Evolutionary conservation across 1,284 basidiomycete genomes (phyloP).

Genomic region (Trichosporon faecale): DNA sequence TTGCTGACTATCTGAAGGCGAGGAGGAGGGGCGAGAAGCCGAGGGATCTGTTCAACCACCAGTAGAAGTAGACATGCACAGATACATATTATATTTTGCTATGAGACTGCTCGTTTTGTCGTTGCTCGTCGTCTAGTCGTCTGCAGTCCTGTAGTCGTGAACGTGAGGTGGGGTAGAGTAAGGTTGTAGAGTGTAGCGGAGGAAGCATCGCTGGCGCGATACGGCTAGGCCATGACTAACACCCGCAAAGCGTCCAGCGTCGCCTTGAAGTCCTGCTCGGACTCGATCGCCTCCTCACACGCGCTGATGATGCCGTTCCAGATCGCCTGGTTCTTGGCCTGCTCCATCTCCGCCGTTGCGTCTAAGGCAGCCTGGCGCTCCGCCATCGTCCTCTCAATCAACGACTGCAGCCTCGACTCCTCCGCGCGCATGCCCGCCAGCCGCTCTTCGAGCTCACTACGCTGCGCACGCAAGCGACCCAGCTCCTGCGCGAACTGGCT

Average conservation of each 20-base stretch:
- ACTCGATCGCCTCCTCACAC: conserved; percentile 22
- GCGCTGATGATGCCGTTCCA: conserved; percentile 18
- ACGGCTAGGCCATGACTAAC: not conserved
- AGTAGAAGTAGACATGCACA: not conserved
- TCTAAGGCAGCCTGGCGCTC: conserved; percentile 17
- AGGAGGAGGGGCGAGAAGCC: conserved; percentile 46
- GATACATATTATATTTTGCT: not conserved
- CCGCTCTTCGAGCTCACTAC: conserved; percentile 14
- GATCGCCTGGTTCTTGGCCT: conserved; percentile 13
- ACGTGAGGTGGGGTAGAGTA: not conserved
- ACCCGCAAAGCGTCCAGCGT: conserved; percentile 7
- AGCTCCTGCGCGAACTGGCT: conserved; percentile 13
- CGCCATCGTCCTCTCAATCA: conserved; percentile 11
- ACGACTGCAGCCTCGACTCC: conserved; percentile 12
- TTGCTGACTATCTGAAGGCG: conserved; percentile 52
- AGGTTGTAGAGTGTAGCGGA: not conserved
- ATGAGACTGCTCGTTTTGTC: not conserved
- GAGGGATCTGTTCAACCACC: conserved; percentile 32
- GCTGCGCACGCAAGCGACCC: conserved; percentile 13
- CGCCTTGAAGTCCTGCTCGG: conserved; percentile 14
- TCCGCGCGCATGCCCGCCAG: conserved; percentile 13
- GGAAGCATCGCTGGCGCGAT: no score
- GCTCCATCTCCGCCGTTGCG: conserved; percentile 6
- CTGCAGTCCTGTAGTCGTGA: not conserved
- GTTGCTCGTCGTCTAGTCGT: not conserved